Conservation (phyloP, 768 basidiomycete species). For the Tulasnella sp. region DNA sequence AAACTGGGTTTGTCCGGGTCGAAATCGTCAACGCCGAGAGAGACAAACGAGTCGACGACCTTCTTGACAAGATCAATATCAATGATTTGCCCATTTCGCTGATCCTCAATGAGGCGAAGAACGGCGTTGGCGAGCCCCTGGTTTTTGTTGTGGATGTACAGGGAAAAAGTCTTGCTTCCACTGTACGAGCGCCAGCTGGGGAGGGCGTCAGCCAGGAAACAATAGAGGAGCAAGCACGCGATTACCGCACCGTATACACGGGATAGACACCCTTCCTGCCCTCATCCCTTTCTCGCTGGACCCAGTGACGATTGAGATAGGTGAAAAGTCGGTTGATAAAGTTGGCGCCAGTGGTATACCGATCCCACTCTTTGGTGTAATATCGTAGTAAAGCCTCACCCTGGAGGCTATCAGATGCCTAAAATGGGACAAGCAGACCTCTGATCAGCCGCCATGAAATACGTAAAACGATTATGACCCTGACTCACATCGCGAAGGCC, state of each 20-base stretch:
- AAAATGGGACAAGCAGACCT: slow-evolving; percentile 7
- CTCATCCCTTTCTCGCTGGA: slow-evolving; percentile 96
- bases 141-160: slow-evolving; percentile 77
- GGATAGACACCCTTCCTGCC: slow-evolving; percentile 93
- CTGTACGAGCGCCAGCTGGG: slow-evolving; percentile 88
- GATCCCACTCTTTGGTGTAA: slow-evolving; percentile 92
- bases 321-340: slow-evolving; percentile 98
- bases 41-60: slow-evolving; percentile 88
- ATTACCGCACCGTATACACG: slow-evolving; percentile 82
- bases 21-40: slow-evolving; percentile 57
- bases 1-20: slow-evolving; percentile 92
- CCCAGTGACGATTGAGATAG: slow-evolving; percentile 99
- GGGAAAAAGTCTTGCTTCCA: slow-evolving; percentile 91
- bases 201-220: neutral
- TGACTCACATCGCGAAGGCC: slow-evolving; percentile 59
- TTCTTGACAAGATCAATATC: slow-evolving; percentile 93
- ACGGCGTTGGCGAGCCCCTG: slow-evolving; percentile 85
- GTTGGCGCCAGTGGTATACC: slow-evolving; percentile 95
- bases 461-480: neutral
- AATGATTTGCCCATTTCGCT: slow-evolving; percentile 91
- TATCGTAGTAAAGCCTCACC: slow-evolving; percentile 88
- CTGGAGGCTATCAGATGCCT: slow-evolving; percentile 79
- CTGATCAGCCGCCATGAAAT: neutral
- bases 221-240: neutral
- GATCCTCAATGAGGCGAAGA: slow-evolving; percentile 86